Evolutionary conservation across 2,329 filamentous ascomycete genomes (phyloP).

Genomic region (Pestalotiopsis sp.): DNA sequence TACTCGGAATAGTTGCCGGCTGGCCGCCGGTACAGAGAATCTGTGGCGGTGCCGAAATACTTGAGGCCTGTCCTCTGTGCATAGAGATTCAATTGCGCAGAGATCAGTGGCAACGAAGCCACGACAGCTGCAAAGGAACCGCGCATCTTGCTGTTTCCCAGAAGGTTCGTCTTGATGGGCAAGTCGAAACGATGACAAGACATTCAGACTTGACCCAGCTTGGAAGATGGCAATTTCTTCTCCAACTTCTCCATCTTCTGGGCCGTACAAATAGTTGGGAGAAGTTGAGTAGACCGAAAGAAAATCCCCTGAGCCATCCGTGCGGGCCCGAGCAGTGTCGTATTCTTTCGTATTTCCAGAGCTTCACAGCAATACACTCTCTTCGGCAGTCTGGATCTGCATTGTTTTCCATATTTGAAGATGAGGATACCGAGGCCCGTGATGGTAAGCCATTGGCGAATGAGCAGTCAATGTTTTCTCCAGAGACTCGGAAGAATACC

Average conservation of each 20-base stretch:
- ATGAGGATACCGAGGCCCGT: not conserved
- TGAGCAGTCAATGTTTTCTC: not conserved
- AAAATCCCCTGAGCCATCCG: no score
- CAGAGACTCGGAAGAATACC: not conserved
- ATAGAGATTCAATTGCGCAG: slow-evolving; percentile 46
- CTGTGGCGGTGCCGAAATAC: slow-evolving; percentile 67
- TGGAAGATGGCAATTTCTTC: not conserved
- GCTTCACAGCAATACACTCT: not conserved
- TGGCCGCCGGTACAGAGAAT: slow-evolving; percentile 46
- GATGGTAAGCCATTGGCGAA: slow-evolving; percentile 8
- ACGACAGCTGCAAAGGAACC: slow-evolving; percentile 26
- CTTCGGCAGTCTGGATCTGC: not conserved
- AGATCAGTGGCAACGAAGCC: slow-evolving; percentile 29
- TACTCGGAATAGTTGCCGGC: slow-evolving; percentile 57
- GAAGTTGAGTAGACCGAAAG: no score
- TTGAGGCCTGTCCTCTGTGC: slow-evolving; percentile 55
- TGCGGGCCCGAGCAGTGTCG: no score
- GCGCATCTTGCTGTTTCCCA: slow-evolving; percentile 22
- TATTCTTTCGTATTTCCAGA: not conserved
- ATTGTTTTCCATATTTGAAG: not conserved
- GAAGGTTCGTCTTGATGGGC: no score
- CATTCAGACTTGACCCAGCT: not conserved
- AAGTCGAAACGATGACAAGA: not conserved
- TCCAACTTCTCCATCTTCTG: no score
- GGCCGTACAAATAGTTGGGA: no score